Percentiles rank a stretch among this genome's conserved stretches.
phyloP scores from a whole-genome alignment of 805 yeast genomes.

The Saccharomycopsis olivae region DNA sequence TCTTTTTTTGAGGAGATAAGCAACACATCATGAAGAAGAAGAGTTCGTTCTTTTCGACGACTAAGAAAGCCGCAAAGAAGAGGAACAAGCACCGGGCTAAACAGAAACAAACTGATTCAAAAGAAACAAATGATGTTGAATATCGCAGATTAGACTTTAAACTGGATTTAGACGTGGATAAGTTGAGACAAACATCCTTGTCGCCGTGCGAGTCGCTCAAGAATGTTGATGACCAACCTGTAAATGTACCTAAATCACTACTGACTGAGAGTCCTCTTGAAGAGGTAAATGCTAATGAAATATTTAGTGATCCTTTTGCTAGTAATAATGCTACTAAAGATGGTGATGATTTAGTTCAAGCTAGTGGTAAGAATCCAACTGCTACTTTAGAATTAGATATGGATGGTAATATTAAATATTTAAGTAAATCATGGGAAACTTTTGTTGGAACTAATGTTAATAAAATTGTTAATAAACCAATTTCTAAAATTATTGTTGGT shows the following conservation, averaged over 20 bases:
- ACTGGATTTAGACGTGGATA: slow-evolving; percentile 4
- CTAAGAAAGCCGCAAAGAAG: slow-evolving; percentile 3
- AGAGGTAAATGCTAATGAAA: too few relatives aligned
- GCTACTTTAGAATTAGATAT: slow-evolving; percentile 78
- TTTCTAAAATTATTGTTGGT: slow-evolving; percentile 58
- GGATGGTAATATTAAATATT: slow-evolving; percentile 65
- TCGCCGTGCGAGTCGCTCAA: slow-evolving; percentile 12
- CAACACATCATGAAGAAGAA: slow-evolving; percentile 10
- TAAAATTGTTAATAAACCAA: slow-evolving; percentile 46
- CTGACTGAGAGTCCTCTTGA: too few relatives aligned
- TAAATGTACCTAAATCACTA: too few relatives aligned
- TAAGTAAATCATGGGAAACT: slow-evolving; percentile 69
- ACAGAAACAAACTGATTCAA: too few relatives aligned
- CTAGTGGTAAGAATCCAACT: slow-evolving; percentile 61
- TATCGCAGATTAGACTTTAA: slow-evolving; percentile 4
- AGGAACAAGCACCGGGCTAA: slow-evolving; percentile 5
- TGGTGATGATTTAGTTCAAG: slow-evolving; percentile 43
- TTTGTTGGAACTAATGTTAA: slow-evolving; percentile 58
- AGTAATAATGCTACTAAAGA: slow-evolving; percentile 1
- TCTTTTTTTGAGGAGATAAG: too few relatives aligned
- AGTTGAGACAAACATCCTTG: slow-evolving; percentile 8
- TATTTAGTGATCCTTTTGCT: too few relatives aligned
- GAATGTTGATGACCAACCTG: too few relatives aligned
- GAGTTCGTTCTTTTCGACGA: slow-evolving; percentile 3
- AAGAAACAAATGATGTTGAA: too few relatives aligned